Base-by-base conservation (phyloP, 2,329 filamentous ascomycete species). In the Arthrobotrys iridis region DNA sequence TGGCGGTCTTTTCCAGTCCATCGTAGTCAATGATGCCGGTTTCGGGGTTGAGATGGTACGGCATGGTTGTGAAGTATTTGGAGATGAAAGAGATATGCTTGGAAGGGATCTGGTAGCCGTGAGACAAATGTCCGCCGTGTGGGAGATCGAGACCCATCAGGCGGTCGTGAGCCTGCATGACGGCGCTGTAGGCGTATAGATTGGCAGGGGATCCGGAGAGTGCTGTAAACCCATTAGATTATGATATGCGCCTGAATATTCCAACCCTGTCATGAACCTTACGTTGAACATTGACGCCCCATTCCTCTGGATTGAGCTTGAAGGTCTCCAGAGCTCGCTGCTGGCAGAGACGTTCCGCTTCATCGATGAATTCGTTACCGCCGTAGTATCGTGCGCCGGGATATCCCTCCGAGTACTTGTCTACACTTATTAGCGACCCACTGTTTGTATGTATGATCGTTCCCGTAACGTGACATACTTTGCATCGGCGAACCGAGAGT, bases 11-110 rank as follows among this genome's bases (percentile, higher is more conserved):
- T 83, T 96, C 93, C 63, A 99, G 87, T 81, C 91, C 91, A 81
- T 92, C 90, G 83, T 99, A 99, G 85, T 99, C 93, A 81, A 99
- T 99, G 79, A 94, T 86, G 74, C 95, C 95, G 4, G 94, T 98
- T 77, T 89, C 86, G 81, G 96, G 91, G 84, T 97, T 89, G 64
- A 98, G 87, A 73, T 93, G 90, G 86, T 99, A 99, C 3, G 95
- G 95, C 77, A 99, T 85, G 35, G 95, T 99, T 85, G 99, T 95
- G 82, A 99, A 99, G 85, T 99, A 99, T 82, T 96, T 98, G 70
- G 94, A 98, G 78, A 99, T 90, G 80, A 93, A 93, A n/a, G 94
- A 98, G 82, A 99, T 98, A 87, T 93, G 94, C 83, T 90, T 93
- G 62, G 90, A 90, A 2, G 95, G 93, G 18, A 92, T 98, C 84